phyloP scores from a whole-genome alignment of 768 basidiomycete species.

The Calocera viscosa region DNA sequence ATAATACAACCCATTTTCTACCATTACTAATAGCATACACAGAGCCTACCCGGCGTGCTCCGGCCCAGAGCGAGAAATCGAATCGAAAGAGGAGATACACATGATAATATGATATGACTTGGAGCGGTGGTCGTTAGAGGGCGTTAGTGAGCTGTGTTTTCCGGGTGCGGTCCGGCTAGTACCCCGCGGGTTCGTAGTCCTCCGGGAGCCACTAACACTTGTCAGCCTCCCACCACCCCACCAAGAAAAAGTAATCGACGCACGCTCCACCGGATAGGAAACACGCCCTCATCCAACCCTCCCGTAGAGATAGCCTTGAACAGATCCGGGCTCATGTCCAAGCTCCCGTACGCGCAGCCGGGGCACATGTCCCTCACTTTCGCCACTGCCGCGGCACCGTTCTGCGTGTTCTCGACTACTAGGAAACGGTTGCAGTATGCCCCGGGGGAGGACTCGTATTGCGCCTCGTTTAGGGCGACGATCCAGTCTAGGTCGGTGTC shows the following conservation, averaged over 20 bases:
- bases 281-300: background rate
- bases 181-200: background rate
- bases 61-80: too few species aligned
- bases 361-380: slow-evolving; percentile 25
- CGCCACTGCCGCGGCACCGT: slow-evolving; percentile 21
- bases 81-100: too few species aligned
- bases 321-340: slow-evolving; percentile 3
- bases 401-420: slow-evolving; percentile 22
- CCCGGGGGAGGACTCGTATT: background rate
- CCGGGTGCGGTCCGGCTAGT: too few species aligned
- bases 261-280: slow-evolving; percentile 1
- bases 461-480: background rate
- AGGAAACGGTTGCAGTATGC: slow-evolving; percentile 19
- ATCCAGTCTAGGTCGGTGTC: background rate
- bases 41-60: too few species aligned
- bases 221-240: background rate
- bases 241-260: background rate
- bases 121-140: too few species aligned
- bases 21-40: too few species aligned
- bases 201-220: background rate
- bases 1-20: too few species aligned
- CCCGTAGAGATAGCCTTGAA: slow-evolving; percentile 2
- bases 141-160: too few species aligned
- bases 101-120: too few species aligned
- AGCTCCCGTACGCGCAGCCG: slow-evolving; percentile 15